Conservation (phyloP, 805 yeast genomes). For the Candida lessepsii region DNA sequence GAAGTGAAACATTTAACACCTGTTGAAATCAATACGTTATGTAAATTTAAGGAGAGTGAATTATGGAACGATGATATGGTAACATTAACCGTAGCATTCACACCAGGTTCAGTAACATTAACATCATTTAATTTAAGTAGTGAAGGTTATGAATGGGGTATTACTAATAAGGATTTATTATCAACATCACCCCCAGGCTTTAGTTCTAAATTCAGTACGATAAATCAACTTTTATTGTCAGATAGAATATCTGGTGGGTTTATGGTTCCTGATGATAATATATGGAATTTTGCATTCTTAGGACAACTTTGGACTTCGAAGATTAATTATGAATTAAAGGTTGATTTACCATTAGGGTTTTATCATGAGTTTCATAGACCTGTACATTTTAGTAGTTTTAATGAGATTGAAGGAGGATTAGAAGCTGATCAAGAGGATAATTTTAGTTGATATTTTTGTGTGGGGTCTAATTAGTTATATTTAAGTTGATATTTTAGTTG, state of each 20-base stretch:
- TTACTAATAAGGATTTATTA: constrained; percentile 52
- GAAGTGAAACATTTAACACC: constrained; percentile 66
- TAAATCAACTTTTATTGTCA: constrained; percentile 70
- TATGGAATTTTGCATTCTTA: constrained; percentile 91
- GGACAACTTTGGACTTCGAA: constrained; percentile 78
- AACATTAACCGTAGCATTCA: constrained; percentile 65
- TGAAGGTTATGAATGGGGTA: constrained; percentile 81
- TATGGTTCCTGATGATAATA: constrained; percentile 75
- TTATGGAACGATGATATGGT: constrained; percentile 47
- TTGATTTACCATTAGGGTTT: constrained; percentile 78
- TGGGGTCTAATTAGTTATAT: background rate
- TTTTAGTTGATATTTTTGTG: constrained; percentile 39
- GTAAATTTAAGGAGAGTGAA: constrained; percentile 33
- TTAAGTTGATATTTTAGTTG: constrained; percentile 48
- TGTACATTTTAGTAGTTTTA: constrained; percentile 76
- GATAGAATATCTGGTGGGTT: constrained; percentile 78
- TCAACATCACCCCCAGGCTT: constrained; percentile 67
- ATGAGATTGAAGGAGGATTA: constrained; percentile 56
- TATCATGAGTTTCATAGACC: constrained; percentile 89
- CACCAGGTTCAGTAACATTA: constrained; percentile 82
- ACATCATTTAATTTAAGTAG: constrained; percentile 59
- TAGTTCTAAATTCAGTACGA: constrained; percentile 54
- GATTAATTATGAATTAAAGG: constrained; percentile 58
- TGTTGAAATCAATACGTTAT: constrained; percentile 64
- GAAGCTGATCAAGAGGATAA: constrained; percentile 71